Conservation (phyloP, 176 grass and related monocot genomes). For the Avena insularis region DNA sequence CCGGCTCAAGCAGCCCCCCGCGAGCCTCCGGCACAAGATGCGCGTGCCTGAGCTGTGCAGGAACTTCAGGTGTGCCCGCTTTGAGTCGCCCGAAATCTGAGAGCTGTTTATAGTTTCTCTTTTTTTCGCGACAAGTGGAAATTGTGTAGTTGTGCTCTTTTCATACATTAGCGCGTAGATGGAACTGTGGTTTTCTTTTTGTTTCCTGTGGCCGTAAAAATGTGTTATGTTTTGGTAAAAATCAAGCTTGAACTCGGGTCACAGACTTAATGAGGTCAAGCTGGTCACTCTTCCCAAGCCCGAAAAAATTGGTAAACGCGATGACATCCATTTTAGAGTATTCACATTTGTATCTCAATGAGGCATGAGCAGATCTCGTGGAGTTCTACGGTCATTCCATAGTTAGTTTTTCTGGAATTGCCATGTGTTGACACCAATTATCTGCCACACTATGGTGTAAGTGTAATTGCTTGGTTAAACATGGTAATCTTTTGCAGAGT, state of each 20-base stretch:
- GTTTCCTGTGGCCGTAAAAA: not conserved
- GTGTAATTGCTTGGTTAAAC: constrained; percentile 2
- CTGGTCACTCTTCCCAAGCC: not conserved
- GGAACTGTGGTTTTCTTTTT: not conserved
- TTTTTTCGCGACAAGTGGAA: not conserved
- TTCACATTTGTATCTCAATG: not conserved
- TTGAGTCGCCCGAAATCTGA: not conserved
- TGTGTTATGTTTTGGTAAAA: not conserved
- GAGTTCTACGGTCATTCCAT: not conserved
- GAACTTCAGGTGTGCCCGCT: constrained; percentile 76
- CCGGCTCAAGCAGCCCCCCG: constrained; percentile 83
- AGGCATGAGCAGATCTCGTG: not conserved
- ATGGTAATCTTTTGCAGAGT: not conserved
- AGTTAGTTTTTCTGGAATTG: not conserved
- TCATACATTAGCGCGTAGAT: not conserved
- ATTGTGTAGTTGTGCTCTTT: not conserved
- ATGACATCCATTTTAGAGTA: not conserved
- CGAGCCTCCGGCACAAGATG: constrained; percentile 93
- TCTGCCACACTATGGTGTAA: not conserved
- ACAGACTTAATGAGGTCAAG: constrained; percentile 19
- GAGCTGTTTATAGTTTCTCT: not conserved
- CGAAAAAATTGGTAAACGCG: not conserved
- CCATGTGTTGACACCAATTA: not conserved
- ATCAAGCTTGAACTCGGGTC: not conserved
- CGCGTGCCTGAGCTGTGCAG: constrained; percentile 91